A percentile compares a stretch with the other conserved stretches of the same genome.
Evolutionary conservation across 2,329 filamentous ascomycete genomes (phyloP).

Genomic region (Aspergillus aculeatinus): DNA sequence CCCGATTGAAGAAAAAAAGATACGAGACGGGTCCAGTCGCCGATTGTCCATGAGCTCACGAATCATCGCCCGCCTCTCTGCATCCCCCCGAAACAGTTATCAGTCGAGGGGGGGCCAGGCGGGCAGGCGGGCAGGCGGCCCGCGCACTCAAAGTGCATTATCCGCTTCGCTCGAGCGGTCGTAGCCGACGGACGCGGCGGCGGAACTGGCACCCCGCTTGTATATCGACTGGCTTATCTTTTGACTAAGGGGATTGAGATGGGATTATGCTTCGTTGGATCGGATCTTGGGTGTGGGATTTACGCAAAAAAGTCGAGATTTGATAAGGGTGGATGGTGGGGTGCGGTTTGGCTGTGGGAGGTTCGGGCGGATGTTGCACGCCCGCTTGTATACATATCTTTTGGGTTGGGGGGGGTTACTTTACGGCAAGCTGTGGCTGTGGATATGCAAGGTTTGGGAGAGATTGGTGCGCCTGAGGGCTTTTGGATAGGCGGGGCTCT

Average conservation of each 20-base stretch:
- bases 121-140: not conserved
- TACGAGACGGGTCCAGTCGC: not conserved
- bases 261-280: not conserved
- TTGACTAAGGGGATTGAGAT: not conserved
- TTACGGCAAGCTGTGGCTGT: too few relatives aligned
- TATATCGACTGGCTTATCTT: not conserved
- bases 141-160: conserved; percentile 2
- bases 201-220: not conserved
- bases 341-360: not conserved
- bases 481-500: too few relatives aligned
- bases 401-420: too few relatives aligned
- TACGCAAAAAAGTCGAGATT: not conserved
- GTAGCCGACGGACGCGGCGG: not conserved
- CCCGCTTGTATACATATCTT: too few relatives aligned
- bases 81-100: not conserved
- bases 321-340: not conserved
- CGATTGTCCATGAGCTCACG: not conserved
- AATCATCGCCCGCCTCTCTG: not conserved
- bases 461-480: too few relatives aligned
- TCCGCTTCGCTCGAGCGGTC: not conserved
- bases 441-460: too few relatives aligned
- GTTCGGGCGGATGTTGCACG: not conserved
- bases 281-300: not conserved
- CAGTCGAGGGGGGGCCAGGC: not conserved
- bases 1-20: not conserved